Evolutionary conservation across 345 rosid species (phyloP), one percentile per base, ranked within the genome.

Genomic region (Rubroshorea leprosula): DNA sequence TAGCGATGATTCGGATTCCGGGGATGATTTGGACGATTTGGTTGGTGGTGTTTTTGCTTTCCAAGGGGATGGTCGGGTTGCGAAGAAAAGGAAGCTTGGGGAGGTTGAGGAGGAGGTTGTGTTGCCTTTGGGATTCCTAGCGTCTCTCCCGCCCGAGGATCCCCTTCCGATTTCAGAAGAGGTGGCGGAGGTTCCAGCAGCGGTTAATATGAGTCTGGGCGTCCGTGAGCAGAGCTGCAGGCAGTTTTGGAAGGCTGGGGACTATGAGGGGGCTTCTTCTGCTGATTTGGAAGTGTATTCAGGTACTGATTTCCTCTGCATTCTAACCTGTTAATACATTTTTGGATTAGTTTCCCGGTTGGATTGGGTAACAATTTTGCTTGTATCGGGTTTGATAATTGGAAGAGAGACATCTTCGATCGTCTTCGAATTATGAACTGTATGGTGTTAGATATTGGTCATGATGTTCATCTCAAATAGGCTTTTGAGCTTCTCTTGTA

Each of bases 191-290:
- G 58, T 43, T 31, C 24, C 64, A 20, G 53, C 21, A 27, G 6
- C 55, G 44, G 22, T 23, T 7, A 6, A 19, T 14, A 0, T n/a
- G 46, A 20, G 41, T 35, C 19, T 55, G 17, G 61, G 66, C 49
- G 49, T 55, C 49, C 20, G 27, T 55, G 49, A 61, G 51, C 58
- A 51, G 31, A 58, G 76, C 57, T 71, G 75, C 45, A 86, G 74
- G 73, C 95, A 85, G 80, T 91, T 91, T 35, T 91, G 98, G 98
- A 91, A 84, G 74, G 96, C 98, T 13, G 96, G 92, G 25, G 98
- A 91, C 31, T 88, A 79, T 26, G 90, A 80, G 46, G 96, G 84
- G 54, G 65, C 66, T 19, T 64, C 80, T 22, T 66, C 65, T 11
- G 72, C 65, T 11, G 72, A 58, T 62, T 80, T 88, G 88, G 79